Conservation (phyloP, 1,284 basidiomycete genomes). For the Pseudozyma thailandica region DNA sequence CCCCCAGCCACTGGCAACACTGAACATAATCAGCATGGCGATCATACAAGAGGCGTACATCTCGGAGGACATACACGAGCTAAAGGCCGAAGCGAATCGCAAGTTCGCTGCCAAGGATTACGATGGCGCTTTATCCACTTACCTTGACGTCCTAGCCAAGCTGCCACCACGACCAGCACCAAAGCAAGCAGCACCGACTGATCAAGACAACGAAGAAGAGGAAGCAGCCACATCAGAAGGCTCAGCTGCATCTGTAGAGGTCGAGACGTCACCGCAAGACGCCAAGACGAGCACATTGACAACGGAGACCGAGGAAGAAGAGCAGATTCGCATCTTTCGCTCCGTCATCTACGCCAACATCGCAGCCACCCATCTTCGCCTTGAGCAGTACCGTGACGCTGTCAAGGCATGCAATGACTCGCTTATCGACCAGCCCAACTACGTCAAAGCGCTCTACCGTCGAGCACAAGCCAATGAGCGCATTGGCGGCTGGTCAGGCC, state of each 20-base stretch:
- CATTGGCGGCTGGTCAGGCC: conserved; percentile 82
- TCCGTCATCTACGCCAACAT: conserved; percentile 77
- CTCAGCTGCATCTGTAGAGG: neutral
- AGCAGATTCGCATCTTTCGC: conserved; percentile 35
- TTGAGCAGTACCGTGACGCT: conserved; percentile 73
- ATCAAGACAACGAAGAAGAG: neutral
- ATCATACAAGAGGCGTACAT: conserved; percentile 29
- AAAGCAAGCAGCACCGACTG: neutral
- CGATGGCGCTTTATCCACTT: conserved; percentile 47
- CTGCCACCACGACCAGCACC: conserved; percentile 29
- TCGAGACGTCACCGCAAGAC: neutral
- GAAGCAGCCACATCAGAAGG: neutral
- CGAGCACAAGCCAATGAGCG: conserved; percentile 85
- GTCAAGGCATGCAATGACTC: conserved; percentile 81
- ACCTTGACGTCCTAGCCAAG: conserved; percentile 47
- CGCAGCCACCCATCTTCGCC: conserved; percentile 80
- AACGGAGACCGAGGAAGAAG: conserved; percentile 33
- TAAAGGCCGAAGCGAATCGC: conserved; percentile 53
- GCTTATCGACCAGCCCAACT: conserved; percentile 81
- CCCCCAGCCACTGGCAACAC: too few relatives aligned
- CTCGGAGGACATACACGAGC: conserved; percentile 38
- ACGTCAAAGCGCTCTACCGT: conserved; percentile 87
- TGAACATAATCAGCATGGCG: too few relatives aligned
- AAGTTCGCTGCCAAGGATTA: conserved; percentile 41
- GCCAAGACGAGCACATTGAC: neutral